Base-by-base conservation (phyloP, 2,329 filamentous ascomycete genomes). In the Anisogramma anomala region DNA sequence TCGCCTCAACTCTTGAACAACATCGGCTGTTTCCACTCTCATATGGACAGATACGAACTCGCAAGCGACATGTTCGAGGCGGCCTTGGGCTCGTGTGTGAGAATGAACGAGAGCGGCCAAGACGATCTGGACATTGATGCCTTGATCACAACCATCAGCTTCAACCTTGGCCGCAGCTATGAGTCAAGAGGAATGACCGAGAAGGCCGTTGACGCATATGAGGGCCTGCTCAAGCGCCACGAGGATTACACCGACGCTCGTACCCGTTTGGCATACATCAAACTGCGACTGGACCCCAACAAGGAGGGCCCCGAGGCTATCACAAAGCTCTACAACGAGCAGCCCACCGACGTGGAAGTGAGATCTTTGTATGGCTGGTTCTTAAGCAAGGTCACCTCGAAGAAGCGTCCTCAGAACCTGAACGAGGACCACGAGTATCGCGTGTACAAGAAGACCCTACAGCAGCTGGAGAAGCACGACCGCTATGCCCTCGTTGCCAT, bases 281-380 rank as follows among this genome's bases (percentile, higher is more conserved):
- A 85, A 41, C 70, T 96, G 35, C 78, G 82, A 32, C 80, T 82
- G 52, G 81, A 81, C 48, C 86, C 87, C 3, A 80, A 78, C 42
- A 87, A 89, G 48, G 85, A 89, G 52, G 91, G 89, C 0, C 86
- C 86, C 0, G 87, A 91, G 55, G 79, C 81, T 1, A 81, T 98
- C 45, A 77, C 82, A 41, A 83, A 88, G 58, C 70, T 98, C 1
- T 91, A 93, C 59, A 81, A 93, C 49, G 77, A 82, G 9, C 84
- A 93, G 48, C 79, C 84, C 5, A 72, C 77, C 41, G 91, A 98
- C 52, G 71, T 96, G 3, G 91, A 98, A 58, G 86, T 96, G 17
- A 83, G 91, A 30, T 82, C 88, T 6, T 67, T 98, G 31, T 95
- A 94, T 52, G 91, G 89, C 6, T 98, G 89, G 88, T 96, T 93